Evolutionary conservation across 2,329 filamentous ascomycete species (phyloP).

Genomic region (Gaeumannomyces sp.): DNA sequence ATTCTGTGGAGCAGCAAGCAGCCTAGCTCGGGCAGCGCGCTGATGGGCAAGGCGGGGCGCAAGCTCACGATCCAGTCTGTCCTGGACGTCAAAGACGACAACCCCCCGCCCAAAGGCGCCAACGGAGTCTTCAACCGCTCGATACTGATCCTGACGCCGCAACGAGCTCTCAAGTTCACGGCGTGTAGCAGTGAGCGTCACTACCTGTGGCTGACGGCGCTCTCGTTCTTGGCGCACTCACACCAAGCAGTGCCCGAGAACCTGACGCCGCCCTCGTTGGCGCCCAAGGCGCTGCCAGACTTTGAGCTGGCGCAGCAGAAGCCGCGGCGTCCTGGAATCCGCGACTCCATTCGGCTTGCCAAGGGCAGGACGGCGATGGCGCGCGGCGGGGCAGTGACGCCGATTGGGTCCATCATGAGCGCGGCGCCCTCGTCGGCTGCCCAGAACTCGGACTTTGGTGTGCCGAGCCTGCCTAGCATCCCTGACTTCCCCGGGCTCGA

Average conservation of each 20-base stretch:
- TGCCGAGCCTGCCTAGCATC: conserved; percentile 42
- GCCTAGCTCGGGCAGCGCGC: conserved; percentile 75
- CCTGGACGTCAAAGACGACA: conserved; percentile 92
- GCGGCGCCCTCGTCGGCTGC: conserved; percentile 17
- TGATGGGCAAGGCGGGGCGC: conserved; percentile 90
- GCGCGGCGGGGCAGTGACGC: conserved; percentile 12
- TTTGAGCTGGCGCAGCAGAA: conserved; percentile 44
- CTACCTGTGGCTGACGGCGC: conserved; percentile 87
- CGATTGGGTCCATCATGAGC: conserved; percentile 18
- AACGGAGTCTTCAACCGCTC: conserved; percentile 76
- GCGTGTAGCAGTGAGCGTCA: conserved; percentile 77
- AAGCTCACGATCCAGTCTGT: conserved; percentile 95
- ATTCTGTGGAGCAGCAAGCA: conserved; percentile 99
- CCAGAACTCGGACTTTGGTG: conserved; percentile 33
- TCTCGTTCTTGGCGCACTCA: conserved; percentile 92
- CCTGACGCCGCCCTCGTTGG: conserved; percentile 13
- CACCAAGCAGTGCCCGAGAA: conserved; percentile 74
- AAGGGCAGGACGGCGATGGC: conserved; percentile 54
- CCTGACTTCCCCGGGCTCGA: conserved; percentile 30
- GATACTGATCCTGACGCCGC: conserved; percentile 88
- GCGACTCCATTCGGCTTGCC: conserved; percentile 84
- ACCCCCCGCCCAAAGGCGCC: conserved; percentile 67
- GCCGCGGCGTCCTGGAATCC: conserved; percentile 53
- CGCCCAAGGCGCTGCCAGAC: conserved; percentile 44
- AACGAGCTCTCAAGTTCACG: conserved; percentile 92